Evolutionary conservation across 169 alveolate species (phyloP).

Genomic region (Plasmodium gaboni): DNA sequence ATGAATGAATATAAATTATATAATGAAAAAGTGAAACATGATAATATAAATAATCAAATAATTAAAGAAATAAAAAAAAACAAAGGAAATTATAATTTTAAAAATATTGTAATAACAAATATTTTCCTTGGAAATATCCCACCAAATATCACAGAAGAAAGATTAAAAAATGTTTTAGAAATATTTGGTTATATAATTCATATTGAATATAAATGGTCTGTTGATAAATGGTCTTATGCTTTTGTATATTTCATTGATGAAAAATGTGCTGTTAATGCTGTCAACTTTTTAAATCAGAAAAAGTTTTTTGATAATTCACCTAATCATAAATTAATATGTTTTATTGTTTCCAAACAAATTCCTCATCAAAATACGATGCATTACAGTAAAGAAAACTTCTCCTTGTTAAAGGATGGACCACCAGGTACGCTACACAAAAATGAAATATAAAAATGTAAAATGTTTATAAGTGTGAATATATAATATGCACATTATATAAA

Average conservation of each 20-base stretch:
- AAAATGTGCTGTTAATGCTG: conserved; percentile 81
- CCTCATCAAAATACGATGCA: conserved; percentile 76
- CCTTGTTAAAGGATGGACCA: conserved; percentile 86
- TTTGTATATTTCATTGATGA: conserved; percentile 80
- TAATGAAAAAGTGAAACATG: conserved; percentile 27
- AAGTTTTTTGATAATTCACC: conserved; percentile 82
- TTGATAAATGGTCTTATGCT: conserved; percentile 83
- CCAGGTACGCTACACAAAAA: conserved; percentile 72
- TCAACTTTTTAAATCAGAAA: conserved; percentile 77
- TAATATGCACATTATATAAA: not conserved
- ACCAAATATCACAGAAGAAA: conserved; percentile 82
- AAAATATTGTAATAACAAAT: conserved; percentile 55
- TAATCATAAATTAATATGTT: conserved; percentile 79
- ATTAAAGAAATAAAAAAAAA: conserved; percentile 27
- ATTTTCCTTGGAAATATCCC: conserved; percentile 88
- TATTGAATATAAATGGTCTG: conserved; percentile 79
- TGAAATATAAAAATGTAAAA: not conserved
- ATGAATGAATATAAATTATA: conserved; percentile 22
- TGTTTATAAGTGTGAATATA: not conserved
- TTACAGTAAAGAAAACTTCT: conserved; percentile 80
- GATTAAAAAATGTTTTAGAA: conserved; percentile 77
- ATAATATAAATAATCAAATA: conserved; percentile 40
- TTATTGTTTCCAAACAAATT: conserved; percentile 80
- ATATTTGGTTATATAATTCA: conserved; percentile 74
- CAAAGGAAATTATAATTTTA: conserved; percentile 26